Evolutionary conservation across 2,329 filamentous ascomycete species (phyloP), one percentile per base, ranked within the genome.

Genomic region (Trichoderma endophyticum): DNA sequence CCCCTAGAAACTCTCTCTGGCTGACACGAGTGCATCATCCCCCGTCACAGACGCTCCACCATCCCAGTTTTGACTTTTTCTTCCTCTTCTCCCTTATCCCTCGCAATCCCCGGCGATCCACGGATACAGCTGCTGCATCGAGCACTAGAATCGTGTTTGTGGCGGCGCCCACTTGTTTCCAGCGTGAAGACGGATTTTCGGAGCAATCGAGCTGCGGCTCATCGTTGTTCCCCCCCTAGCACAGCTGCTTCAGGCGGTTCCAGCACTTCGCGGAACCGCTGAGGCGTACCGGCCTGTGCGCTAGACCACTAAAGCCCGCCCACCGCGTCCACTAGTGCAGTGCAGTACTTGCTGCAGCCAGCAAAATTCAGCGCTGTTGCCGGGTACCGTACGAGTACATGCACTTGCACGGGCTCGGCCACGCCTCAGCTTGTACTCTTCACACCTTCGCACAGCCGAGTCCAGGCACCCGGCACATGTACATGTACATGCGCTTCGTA

Each of bases 231-330:
- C 39, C 39, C 36, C 36, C 34, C 34, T 15, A 36, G 28, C 15
- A 30, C 57, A 26, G 36, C 61, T 51, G 61, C 9, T n/a, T 48
- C 61, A 64, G 36, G 36, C 28, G 14, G 48, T n/a, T 39, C 24
- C 60, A 63, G 36, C 24, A 30, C 32, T 7, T 36, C 67, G 67
- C 67, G 65, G 65, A 59, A 48, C 54, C 65, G 65, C 54, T 68
- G 65, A 59, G 67, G 67, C 67, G 34, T 30, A 69, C 56, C 56
- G 56, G 66, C 36, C 66, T 62, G 56, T 28, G 57, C 66, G 21
- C 66, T 70, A 61, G 66, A 34, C 24, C 66, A 48, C 67, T 70
- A 62, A 70, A 70, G 67, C 67, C 67, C 57, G 67, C 67, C 67
- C 67, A 67, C 64, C 32, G 64, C 51, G 64, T 14, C 64, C 51